A percentile compares a stretch with the other conserved stretches of the same genome.
These are phyloP conservation scores for Trichoderma pleuroti DNA, from an alignment of 2,329 filamentous ascomycete species.

Conservation along the genomic window DNA sequence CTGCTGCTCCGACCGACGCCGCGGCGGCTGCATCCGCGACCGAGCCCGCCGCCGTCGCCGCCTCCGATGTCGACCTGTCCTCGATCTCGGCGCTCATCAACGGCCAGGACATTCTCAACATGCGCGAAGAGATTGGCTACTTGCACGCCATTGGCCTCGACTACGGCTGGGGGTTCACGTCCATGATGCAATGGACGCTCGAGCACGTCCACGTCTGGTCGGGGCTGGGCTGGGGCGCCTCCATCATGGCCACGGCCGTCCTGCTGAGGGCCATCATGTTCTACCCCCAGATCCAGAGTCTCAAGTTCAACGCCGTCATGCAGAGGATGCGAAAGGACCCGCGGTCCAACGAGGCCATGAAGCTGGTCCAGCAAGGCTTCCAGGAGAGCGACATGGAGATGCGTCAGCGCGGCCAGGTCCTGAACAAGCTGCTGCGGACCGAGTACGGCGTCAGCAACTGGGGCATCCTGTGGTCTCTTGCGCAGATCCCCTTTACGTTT, in stretches of 20 bases:
- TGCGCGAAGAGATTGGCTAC: slow-evolving; percentile 77
- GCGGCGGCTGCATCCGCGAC: slow-evolving; percentile 22
- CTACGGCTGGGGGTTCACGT: slow-evolving; percentile 78
- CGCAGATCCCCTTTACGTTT: slow-evolving; percentile 65
- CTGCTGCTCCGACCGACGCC: slow-evolving; percentile 19
- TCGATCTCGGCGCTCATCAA: slow-evolving; percentile 36
- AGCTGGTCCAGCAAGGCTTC: slow-evolving; percentile 48
- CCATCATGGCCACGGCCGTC: slow-evolving; percentile 64
- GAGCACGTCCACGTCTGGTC: slow-evolving; percentile 78
- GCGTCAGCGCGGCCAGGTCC: slow-evolving; percentile 33
- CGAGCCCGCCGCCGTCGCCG: slow-evolving; percentile 24
- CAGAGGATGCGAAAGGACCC: slow-evolving; percentile 54
- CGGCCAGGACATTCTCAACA: slow-evolving; percentile 48
- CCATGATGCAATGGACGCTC: slow-evolving; percentile 68
- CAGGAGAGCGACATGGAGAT: slow-evolving; percentile 43
- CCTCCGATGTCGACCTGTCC: slow-evolving; percentile 35
- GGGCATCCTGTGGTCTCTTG: slow-evolving; percentile 38
- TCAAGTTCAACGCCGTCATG: slow-evolving; percentile 51
- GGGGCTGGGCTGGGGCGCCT: slow-evolving; percentile 78
- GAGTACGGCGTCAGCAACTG: slow-evolving; percentile 35
- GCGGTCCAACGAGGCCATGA: slow-evolving; percentile 46
- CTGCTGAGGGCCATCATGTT: slow-evolving; percentile 63
- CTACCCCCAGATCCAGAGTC: slow-evolving; percentile 49
- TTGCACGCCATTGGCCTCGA: slow-evolving; percentile 79
- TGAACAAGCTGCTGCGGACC: slow-evolving; percentile 37